Conservation (phyloP, 805 yeast species). For the Pichia heedii region DNA sequence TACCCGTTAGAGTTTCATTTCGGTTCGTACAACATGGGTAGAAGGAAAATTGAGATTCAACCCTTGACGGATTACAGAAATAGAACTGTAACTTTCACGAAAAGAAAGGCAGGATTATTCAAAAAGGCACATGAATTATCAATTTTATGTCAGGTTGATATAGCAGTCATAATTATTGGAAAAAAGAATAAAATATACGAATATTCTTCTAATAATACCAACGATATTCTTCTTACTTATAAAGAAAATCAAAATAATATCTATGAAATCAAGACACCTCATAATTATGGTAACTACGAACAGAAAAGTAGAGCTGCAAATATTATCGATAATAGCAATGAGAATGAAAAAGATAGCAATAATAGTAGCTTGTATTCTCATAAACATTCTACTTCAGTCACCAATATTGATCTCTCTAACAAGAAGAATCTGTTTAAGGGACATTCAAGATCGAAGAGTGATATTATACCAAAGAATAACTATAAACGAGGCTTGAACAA, state of each 20-base stretch:
- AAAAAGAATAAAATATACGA: slow-evolving; percentile 78
- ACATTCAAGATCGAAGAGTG: slow-evolving; percentile 1
- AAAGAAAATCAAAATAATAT: slow-evolving; percentile 16
- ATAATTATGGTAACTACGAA: slow-evolving; percentile 54
- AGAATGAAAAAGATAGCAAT: background rate
- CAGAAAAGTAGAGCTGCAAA: slow-evolving; percentile 11
- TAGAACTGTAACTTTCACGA: slow-evolving; percentile 77
- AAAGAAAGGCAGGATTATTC: slow-evolving; percentile 90
- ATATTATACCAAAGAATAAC: background rate
- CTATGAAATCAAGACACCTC: slow-evolving; percentile 58
- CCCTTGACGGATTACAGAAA: slow-evolving; percentile 89
- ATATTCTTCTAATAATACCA: slow-evolving; percentile 63
- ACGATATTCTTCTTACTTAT: slow-evolving; percentile 37
- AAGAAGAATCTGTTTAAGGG: background rate
- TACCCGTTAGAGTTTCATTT: no score
- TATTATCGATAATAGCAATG: background rate
- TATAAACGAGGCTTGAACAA: background rate
- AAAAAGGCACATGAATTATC: slow-evolving; percentile 81
- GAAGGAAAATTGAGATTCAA: slow-evolving; percentile 90
- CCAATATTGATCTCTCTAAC: background rate
- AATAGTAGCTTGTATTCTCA: background rate
- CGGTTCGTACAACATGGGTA: slow-evolving; percentile 57
- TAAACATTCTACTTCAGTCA: background rate
- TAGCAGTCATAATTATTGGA: slow-evolving; percentile 83
- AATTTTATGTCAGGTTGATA: slow-evolving; percentile 84